Evolutionary conservation across 2,329 filamentous ascomycete genomes (phyloP).

Genomic region (Cadophora sp.): DNA sequence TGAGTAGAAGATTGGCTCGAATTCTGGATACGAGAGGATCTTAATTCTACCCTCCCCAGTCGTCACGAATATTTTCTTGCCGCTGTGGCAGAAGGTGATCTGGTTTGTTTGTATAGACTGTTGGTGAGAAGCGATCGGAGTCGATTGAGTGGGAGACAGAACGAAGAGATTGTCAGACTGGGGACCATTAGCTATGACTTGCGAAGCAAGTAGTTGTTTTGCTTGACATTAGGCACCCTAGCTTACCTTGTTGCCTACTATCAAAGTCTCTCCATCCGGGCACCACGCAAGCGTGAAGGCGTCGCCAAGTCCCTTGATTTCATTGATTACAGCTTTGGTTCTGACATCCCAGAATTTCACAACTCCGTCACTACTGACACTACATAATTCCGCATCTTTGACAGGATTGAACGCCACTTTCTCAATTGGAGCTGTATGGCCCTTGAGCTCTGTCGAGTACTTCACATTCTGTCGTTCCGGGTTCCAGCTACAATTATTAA

Average conservation of each 20-base stretch:
- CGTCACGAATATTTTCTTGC: conserved; percentile 72
- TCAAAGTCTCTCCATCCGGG: conserved; percentile 71
- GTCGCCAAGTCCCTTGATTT: conserved; percentile 69
- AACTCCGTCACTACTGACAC: conserved; percentile 74
- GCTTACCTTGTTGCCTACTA: conserved; percentile 76
- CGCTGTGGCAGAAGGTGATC: conserved; percentile 76
- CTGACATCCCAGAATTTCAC: conserved; percentile 84
- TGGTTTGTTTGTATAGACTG: conserved; percentile 74
- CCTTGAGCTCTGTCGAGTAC: conserved; percentile 77
- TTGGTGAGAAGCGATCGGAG: conserved; percentile 62
- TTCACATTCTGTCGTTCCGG: conserved; percentile 76
- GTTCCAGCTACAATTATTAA: conserved; percentile 63
- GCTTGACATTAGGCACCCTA: conserved; percentile 40
- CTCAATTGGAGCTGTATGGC: conserved; percentile 70
- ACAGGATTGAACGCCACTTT: conserved; percentile 80
- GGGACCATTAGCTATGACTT: background rate
- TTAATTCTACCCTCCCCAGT: conserved; percentile 75
- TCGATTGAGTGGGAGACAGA: conserved; percentile 64
- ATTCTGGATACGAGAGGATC: conserved; percentile 71
- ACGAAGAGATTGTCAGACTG: conserved; percentile 68
- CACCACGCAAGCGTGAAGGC: conserved; percentile 77
- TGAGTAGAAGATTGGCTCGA: conserved; percentile 60
- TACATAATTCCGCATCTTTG: conserved; percentile 79
- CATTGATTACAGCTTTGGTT: conserved; percentile 72
- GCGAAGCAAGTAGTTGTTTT: conserved; percentile 1